Percentiles rank a stretch among this genome's conserved stretches.
phyloP scores from a whole-genome alignment of 805 yeast species.

The Priceomyces fermenticarens region DNA sequence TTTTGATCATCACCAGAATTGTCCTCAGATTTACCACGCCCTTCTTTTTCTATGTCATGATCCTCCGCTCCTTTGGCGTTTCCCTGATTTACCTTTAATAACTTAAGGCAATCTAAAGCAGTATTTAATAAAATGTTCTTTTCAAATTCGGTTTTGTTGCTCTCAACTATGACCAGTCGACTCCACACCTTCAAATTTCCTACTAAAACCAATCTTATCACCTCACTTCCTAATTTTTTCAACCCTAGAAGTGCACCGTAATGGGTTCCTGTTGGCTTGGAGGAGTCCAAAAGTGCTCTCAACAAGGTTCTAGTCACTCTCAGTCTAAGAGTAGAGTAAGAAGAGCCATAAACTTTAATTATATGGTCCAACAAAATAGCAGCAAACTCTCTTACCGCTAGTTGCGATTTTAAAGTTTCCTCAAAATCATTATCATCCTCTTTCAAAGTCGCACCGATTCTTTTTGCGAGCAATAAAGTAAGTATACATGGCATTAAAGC shows the following conservation, averaged over 20 bases:
- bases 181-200: constrained; percentile 88
- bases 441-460: constrained; percentile 59
- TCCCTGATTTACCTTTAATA: constrained; percentile 31
- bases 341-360: constrained; percentile 74
- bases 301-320: constrained; percentile 90
- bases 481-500: constrained; percentile 95
- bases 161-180: constrained; percentile 48
- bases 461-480: constrained; percentile 83
- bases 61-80: too few species aligned
- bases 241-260: constrained; percentile 90
- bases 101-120: constrained; percentile 53
- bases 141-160: constrained; percentile 42
- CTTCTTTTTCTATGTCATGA: too few species aligned
- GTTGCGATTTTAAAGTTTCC: constrained; percentile 30
- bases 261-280: constrained; percentile 82
- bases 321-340: constrained; percentile 86
- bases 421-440: constrained; percentile 30
- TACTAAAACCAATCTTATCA: constrained; percentile 74
- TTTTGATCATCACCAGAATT: constrained; percentile 11
- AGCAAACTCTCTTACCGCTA: constrained; percentile 82
- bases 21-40: neutral
- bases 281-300: constrained; percentile 83
- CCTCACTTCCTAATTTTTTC: constrained; percentile 81
- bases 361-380: constrained; percentile 78
- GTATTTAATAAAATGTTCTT: constrained; percentile 43